These are phyloP conservation scores for Casuarina equisetifolia DNA, from an alignment of 306 rosid genomes.

Conservation along the genomic window DNA sequence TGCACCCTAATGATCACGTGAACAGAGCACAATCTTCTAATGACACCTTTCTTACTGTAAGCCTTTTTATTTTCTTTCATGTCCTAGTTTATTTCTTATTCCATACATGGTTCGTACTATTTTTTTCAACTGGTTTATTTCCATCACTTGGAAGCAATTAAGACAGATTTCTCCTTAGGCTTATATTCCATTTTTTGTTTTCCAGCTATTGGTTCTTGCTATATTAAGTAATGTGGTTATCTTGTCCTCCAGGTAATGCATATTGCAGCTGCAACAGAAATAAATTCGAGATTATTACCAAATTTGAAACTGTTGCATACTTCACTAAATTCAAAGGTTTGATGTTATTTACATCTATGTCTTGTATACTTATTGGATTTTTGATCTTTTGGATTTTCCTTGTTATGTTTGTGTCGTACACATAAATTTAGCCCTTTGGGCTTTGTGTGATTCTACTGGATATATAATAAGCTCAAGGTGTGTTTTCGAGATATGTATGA, in stretches of 20 bases:
- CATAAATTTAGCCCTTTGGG: neutral
- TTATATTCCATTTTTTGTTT: constrained; percentile 7
- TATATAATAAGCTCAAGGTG: neutral
- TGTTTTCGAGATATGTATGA: too few relatives aligned
- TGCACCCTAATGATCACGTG: too few relatives aligned
- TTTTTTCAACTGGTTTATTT: neutral
- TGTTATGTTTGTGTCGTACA: neutral
- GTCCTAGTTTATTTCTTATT: neutral
- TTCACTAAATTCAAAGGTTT: too few relatives aligned
- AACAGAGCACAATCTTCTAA: constrained; percentile 93
- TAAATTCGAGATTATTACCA: too few relatives aligned
- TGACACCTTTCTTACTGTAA: constrained; percentile 96
- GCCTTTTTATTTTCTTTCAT: constrained; percentile 25
- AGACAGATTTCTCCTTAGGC: neutral
- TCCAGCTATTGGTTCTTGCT: neutral
- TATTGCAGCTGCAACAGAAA: too few relatives aligned
- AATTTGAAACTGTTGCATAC: too few relatives aligned
- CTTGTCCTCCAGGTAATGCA: too few relatives aligned
- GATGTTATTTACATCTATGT: constrained; percentile 1
- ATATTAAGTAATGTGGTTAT: neutral
- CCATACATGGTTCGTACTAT: neutral
- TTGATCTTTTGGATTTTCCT: neutral
- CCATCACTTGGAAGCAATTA: neutral
- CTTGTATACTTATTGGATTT: neutral
- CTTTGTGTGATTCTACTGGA: neutral